Evolutionary conservation across 306 rosid species (phyloP), one percentile per base, ranked within the genome.

Genomic region (Prunus kanzakura): DNA sequence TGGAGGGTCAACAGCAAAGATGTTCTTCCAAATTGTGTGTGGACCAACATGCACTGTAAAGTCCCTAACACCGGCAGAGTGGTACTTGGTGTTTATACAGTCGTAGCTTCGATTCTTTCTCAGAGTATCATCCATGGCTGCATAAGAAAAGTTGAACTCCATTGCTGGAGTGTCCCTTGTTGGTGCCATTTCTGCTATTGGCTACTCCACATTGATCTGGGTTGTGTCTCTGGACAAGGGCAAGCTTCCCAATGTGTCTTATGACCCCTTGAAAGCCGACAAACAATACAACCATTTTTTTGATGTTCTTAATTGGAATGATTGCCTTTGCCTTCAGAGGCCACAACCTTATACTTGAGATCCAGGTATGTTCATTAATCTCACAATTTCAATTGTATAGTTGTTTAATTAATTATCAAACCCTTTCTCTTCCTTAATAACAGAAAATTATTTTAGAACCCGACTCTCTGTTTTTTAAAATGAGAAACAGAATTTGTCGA

Each of bases 281-380:
- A 22, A 81, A 5, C 27, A 68, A 2, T 15, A 46, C 50, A 72
- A 56, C 25, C 67, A 67, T 11, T 73, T 76, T 29, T 86, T 86
- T 35, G 79, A 58, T 4, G 71, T 79, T n/a, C 67, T 83, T 13
- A 83, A 83, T 60, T n/a, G n/a, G n/a, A n/a, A n/a, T n/a, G n/a
- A 25, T 25, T 25, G 27, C 84, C 68, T 84, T 86, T 46, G 87
- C 87, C 15, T 86, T 83, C 60, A 81, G 90, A 78, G 90, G 90
- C 43, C 90, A 86, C 78, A 86, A 83, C 73, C 84, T 86, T 9
- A 68, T 79, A 2, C 90, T 86, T 52, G 90, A 86, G 72, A 83
- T 86, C 11, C 90, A 86, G 87, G 90, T 86, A 73, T 15, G 47
- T 63, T 11, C 8, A 61, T 56, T 54, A 12, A 29, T 80, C 3